Evolutionary conservation across 2,329 filamentous ascomycete species (phyloP).

Genomic region (Hymenoscyphus fructigenus): DNA sequence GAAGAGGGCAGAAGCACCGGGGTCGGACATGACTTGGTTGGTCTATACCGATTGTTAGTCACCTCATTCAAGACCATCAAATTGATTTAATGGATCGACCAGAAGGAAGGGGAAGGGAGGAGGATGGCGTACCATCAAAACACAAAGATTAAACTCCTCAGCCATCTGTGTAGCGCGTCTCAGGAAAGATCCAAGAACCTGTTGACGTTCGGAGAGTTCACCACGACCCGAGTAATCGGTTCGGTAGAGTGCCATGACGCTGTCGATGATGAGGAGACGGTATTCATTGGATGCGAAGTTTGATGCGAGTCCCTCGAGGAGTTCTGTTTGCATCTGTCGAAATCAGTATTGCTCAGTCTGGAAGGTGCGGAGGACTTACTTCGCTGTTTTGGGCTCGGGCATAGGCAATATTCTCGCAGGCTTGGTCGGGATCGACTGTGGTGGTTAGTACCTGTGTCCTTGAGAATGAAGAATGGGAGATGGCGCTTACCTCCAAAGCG

Average conservation of each 20-base stretch:
- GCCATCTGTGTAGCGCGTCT: conserved; percentile 64
- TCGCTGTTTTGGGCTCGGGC: conserved; percentile 66
- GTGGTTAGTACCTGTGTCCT: conserved; percentile 15
- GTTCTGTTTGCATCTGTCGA: conserved; percentile 53
- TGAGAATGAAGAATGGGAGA: background rate
- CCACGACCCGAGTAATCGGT: conserved; percentile 67
- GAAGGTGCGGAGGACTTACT: conserved; percentile 24
- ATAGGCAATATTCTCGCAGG: conserved; percentile 67
- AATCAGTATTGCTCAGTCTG: conserved; percentile 7
- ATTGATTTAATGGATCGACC: background rate
- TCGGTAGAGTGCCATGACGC: conserved; percentile 68
- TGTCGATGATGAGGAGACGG: conserved; percentile 66
- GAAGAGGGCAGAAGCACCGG: conserved; percentile 66
- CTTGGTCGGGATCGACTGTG: conserved; percentile 53
- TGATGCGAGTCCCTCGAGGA: conserved; percentile 59
- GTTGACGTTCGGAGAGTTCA: conserved; percentile 66
- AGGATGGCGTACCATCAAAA: conserved; percentile 51
- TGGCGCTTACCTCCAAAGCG: conserved; percentile 51
- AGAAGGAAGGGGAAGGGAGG: background rate
- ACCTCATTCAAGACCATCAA: too few relatives aligned
- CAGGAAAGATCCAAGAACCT: conserved; percentile 65
- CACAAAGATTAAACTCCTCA: conserved; percentile 68
- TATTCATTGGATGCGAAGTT: conserved; percentile 64
- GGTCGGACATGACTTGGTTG: conserved; percentile 71
- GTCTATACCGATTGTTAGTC: conserved; percentile 44